phyloP scores from a whole-genome alignment of 441 rosid genomes.

The Adansonia grandidieri region DNA sequence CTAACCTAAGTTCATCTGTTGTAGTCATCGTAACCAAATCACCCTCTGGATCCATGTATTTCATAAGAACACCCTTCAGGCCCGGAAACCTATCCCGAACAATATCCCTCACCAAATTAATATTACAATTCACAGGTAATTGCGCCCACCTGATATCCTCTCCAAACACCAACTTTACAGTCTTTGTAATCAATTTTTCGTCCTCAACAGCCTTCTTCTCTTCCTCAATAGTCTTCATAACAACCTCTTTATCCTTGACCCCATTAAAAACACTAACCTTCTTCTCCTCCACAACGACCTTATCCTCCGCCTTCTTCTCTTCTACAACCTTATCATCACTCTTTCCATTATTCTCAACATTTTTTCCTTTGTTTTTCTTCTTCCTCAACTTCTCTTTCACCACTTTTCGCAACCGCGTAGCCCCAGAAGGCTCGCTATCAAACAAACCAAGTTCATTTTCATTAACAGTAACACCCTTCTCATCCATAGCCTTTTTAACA shows the following conservation, averaged over 20 bases:
- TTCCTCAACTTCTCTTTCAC: conserved; percentile 52
- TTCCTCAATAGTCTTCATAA: conserved; percentile 45
- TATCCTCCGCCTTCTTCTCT: conserved; percentile 52
- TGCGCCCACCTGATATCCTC: conserved; percentile 95
- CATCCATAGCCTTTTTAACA: conserved; percentile 64
- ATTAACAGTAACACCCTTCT: conserved; percentile 67
- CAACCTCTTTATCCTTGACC: conserved; percentile 68
- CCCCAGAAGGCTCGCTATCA: conserved; percentile 40
- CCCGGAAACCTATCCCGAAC: conserved; percentile 76
- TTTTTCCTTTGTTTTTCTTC: conserved; percentile 41
- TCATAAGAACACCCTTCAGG: conserved; percentile 70
- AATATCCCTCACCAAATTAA: conserved; percentile 69
- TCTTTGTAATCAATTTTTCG: conserved; percentile 56
- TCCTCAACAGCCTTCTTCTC: conserved; percentile 54
- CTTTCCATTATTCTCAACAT: conserved; percentile 47
- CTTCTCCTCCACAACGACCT: conserved; percentile 47
- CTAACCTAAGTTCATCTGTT: conserved; percentile 77
- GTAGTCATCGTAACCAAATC: conserved; percentile 89
- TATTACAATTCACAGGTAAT: conserved; percentile 65
- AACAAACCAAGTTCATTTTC: conserved; percentile 66
- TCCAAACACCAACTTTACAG: conserved; percentile 81
- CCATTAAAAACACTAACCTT: conserved; percentile 45
- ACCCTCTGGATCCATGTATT: conserved; percentile 84
- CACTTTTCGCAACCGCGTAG: conserved; percentile 39
- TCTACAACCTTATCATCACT: conserved; percentile 35